Percentiles rank a stretch among this genome's conserved stretches.
phyloP scores from a whole-genome alignment of 2,329 filamentous ascomycete genomes.

The Xylaria sp. region DNA sequence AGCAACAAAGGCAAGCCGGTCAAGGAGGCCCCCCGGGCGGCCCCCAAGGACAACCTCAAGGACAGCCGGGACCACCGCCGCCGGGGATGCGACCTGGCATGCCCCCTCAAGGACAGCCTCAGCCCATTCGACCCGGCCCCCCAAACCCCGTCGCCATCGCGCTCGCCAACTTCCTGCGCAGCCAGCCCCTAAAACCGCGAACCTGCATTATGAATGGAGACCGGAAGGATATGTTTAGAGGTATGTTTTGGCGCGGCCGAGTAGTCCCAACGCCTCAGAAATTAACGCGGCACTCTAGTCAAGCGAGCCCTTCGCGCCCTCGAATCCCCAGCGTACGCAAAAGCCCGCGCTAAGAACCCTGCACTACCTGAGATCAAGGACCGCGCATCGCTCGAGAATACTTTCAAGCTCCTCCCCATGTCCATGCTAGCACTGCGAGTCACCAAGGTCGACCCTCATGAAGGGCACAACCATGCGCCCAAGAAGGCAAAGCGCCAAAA shows the following conservation, averaged over 20 bases:
- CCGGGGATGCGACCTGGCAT: slow-evolving; percentile 46
- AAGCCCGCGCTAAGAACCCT: slow-evolving; percentile 89
- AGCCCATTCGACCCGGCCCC: slow-evolving; percentile 79
- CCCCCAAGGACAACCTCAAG: slow-evolving; percentile 43
- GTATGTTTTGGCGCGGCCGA: slow-evolving; percentile 57
- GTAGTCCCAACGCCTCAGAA: slow-evolving; percentile 32
- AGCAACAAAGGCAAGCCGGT: slow-evolving; percentile 54
- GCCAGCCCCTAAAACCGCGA: slow-evolving; percentile 86
- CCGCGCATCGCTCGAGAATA: slow-evolving; percentile 88
- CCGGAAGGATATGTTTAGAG: slow-evolving; percentile 98
- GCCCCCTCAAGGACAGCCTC: slow-evolving; percentile 59
- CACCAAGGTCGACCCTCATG: slow-evolving; percentile 80
- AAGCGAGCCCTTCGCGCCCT: slow-evolving; percentile 95
- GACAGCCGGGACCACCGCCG: slow-evolving; percentile 49
- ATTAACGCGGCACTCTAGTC: slow-evolving; percentile 64
- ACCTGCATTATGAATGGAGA: slow-evolving; percentile 96
- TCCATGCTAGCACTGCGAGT: slow-evolving; percentile 95
- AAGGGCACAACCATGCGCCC: slow-evolving; percentile 75
- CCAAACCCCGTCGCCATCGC: slow-evolving; percentile 90
- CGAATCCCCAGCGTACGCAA: slow-evolving; percentile 88
- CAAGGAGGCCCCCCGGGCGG: slow-evolving; percentile 28
- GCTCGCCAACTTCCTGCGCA: slow-evolving; percentile 85
- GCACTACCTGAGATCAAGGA: slow-evolving; percentile 89
- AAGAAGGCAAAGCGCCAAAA: slow-evolving; percentile 91
- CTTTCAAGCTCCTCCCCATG: slow-evolving; percentile 93